Base-by-base conservation (phyloP, 2,329 filamentous ascomycete genomes). In the Penicillium verrucosum region DNA sequence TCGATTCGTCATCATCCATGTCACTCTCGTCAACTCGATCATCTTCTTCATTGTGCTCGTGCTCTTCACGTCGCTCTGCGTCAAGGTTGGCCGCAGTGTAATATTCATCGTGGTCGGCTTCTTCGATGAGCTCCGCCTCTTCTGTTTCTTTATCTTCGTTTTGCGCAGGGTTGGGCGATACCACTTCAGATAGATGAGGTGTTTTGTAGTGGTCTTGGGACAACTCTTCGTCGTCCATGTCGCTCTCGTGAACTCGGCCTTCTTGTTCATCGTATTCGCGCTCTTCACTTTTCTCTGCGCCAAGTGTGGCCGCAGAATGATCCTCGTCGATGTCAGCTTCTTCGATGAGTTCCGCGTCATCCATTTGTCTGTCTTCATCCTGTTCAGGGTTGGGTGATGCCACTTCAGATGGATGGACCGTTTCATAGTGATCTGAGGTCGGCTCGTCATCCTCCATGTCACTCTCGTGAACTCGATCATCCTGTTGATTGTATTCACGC, bases 371-470 rank as follows among this genome's bases (percentile, higher is more conserved):
- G 16, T 56, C 29, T 23, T 44, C 18, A 11, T 34, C 41, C 27
- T 56, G 18, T 6, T 23, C 41, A 40, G 18, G 27, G 8, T 11
- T 11, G 4, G 40, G 5, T 29, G 36, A 32, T 12, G 45, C 34
- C 3, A 25, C n/a, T 44, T 38, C 30, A 14, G 21, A 32, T 12
- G 23, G 9, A 49, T 18, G 14, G 3, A 6, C 36, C 14, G 11
- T 32, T 34, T 11, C 29, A 36, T 41, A 11, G 16, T 25, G 16
- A n/a, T 30, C 51, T 50, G 3, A n/a, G 37, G 36, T n/a, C 3
- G 62, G 59, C 18, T 64, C 63, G 2, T 61, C 64, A 8, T 61
- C 53, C 10, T 63, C 60, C 36, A 59, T 58, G 14, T 64, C 60
- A 38, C 58, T 63, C n/a, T 65, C 60, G 16, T 60, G 50, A n/a